Percentiles rank a stretch among this genome's conserved stretches.
Conservation (phyloP, 2,329 filamentous ascomycete species). For the Ceratocystis alfenasii region DNA sequence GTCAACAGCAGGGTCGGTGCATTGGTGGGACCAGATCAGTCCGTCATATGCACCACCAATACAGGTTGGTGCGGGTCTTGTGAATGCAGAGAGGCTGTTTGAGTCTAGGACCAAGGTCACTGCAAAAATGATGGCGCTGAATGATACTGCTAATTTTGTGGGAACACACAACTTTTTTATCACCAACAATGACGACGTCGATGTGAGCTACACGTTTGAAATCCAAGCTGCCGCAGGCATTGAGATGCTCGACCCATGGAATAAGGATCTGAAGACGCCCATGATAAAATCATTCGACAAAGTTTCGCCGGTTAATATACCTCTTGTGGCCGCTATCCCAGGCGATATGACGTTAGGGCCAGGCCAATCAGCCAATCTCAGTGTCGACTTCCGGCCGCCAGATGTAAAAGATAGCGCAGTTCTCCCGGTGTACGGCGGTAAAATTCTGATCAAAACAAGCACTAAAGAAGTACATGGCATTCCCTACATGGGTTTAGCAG, state of each 20-base stretch:
- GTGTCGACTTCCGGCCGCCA: conserved; percentile 27
- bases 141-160: conserved; percentile 37
- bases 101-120: conserved; percentile 31
- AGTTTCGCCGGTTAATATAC: conserved; percentile 12
- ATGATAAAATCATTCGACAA: conserved; percentile 19
- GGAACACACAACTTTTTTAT: conserved; percentile 31
- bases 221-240: conserved; percentile 28
- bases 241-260: conserved; percentile 15
- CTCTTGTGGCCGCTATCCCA: conserved; percentile 6
- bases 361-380: conserved; percentile 10
- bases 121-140: conserved; percentile 37
- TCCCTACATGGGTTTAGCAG: conserved; percentile 29
- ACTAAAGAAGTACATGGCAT: conserved; percentile 34
- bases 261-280: conserved; percentile 11
- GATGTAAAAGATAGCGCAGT: conserved; percentile 26
- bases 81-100: conserved; percentile 37
- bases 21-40: conserved; percentile 26
- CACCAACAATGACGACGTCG: conserved; percentile 34
- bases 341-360: not conserved
- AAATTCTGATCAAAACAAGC: conserved; percentile 32
- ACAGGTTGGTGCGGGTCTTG: conserved; percentile 38
- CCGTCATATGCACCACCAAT: conserved; percentile 19
- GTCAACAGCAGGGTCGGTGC: conserved; percentile 7
- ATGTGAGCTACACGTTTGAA: conserved; percentile 33
- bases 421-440: conserved; percentile 36